A percentile compares a stretch with the other conserved stretches of the same genome.
Evolutionary conservation across 495 filamentous ascomycete genomes (phyloP).

Genomic region (Aspergillus haitiensis): DNA sequence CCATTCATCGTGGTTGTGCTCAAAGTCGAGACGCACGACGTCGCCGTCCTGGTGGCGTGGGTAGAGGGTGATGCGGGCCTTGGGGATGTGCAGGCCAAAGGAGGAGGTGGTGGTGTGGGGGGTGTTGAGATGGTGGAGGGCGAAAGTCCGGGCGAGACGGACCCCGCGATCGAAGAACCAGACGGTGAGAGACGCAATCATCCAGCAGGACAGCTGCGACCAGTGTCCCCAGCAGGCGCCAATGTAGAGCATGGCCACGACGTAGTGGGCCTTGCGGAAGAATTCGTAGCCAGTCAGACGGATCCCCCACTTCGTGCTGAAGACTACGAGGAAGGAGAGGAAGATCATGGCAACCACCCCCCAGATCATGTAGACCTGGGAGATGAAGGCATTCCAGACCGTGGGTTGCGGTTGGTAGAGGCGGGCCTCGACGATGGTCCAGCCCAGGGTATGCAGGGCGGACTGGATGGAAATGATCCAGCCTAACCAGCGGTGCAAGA

Average conservation of each 20-base stretch:
- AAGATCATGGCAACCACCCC: slow-evolving; percentile 63
- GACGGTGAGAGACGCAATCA: slow-evolving; percentile 59
- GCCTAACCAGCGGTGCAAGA: slow-evolving; percentile 66
- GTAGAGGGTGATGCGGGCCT: slow-evolving; percentile 51
- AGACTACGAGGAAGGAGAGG: slow-evolving; percentile 53
- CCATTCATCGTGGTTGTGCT: slow-evolving; percentile 57
- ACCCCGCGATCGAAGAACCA: slow-evolving; percentile 56
- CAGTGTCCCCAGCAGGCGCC: slow-evolving; percentile 70
- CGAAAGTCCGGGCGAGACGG: slow-evolving; percentile 48
- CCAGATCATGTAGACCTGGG: slow-evolving; percentile 61
- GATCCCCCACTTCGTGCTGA: slow-evolving; percentile 56
- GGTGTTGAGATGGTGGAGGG: slow-evolving; percentile 49
- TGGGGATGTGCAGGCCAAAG: slow-evolving; percentile 40
- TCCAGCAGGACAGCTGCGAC: slow-evolving; percentile 58
- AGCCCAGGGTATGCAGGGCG: slow-evolving; percentile 63
- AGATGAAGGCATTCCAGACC: slow-evolving; percentile 51
- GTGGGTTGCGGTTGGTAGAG: slow-evolving; percentile 66
- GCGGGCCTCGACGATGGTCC: slow-evolving; percentile 59
- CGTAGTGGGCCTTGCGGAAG: slow-evolving; percentile 64
- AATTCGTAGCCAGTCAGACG: slow-evolving; percentile 65
- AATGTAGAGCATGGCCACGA: slow-evolving; percentile 64
- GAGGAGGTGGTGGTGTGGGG: slow-evolving; percentile 38
- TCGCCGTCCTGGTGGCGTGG: slow-evolving; percentile 51
- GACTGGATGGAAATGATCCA: slow-evolving; percentile 63
- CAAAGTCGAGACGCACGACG: slow-evolving; percentile 57